Evolutionary conservation across 768 basidiomycete species (phyloP), one percentile per base, ranked within the genome.

Genomic region (Agrocybe pediades): DNA sequence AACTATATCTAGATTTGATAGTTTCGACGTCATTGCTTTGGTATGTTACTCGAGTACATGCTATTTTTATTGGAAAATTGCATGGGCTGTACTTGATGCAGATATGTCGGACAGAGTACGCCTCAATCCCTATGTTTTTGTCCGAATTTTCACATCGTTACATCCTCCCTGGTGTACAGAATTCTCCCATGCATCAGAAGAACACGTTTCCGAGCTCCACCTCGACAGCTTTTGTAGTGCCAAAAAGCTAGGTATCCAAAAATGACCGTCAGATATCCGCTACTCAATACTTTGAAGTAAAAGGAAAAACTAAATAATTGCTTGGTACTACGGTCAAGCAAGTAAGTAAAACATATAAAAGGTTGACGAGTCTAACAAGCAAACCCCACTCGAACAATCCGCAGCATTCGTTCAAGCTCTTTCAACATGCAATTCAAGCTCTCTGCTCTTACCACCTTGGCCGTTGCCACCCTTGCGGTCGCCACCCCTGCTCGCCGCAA

Each of bases 381-480:
- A 13, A 21, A 52, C 55, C 41, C 54, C 53, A 60, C 47, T 58
- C 59, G 51, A 58, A 58, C 59, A 61, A 54, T 49, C 46, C 21
- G 23, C 40, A 56, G 49, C 52, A 56, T 50, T 58, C 43, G 53
- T 56, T 57, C 55, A 51, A 57, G 39, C 29, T 25, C 51, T 24
- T 51, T 25, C 33, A 62, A 21, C 56, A 65, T 63, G 64, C 58
- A 60, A 49, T 60, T 62, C 53, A 62, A 62, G 41, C 60, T 58
- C 51, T 55, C 54, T 41, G 52, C 54, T 49, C 47, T 62, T 46
- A 41, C 56, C 51, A 49, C 62, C 42, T 45, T 62, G 42, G 57
- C 62, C 29, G 54, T 66, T 52, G 60, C 62, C 29, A 53, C 56
- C 54, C 59, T 66, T 62, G 61, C 59, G 30, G 57, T 61, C 51